phyloP scores from a whole-genome alignment of 306 rosid genomes.

The Citrullus mucosospermus region DNA sequence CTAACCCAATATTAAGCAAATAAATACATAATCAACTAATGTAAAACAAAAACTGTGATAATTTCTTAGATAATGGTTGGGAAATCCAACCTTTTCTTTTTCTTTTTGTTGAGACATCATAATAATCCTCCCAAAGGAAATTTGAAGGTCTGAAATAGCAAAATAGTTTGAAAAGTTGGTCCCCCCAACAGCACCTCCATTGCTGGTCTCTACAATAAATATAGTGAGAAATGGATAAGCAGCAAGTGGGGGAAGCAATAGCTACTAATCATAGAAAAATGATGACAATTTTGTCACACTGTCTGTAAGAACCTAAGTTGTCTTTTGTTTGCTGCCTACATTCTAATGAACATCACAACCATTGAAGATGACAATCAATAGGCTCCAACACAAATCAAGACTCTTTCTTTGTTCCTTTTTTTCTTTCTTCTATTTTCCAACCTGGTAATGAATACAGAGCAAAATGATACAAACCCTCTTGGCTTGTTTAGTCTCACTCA shows the following conservation, averaged over 20 bases:
- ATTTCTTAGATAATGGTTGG: background rate
- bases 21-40: background rate
- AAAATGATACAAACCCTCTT: conserved; percentile 3
- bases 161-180: background rate
- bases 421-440: background rate
- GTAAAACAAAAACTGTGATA: background rate
- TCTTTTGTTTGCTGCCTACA: conserved; percentile 23
- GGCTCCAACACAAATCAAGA: conserved; percentile 19
- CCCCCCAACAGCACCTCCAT: conserved; percentile 5
- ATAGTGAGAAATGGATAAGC: background rate
- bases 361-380: conserved; percentile 14
- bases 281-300: conserved; percentile 53
- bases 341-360: conserved; percentile 15
- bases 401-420: background rate
- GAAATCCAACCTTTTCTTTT: background rate
- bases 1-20: background rate
- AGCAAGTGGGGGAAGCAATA: conserved; percentile 29
- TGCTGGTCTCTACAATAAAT: conserved; percentile 3
- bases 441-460: background rate
- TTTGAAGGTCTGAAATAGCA: background rate
- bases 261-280: conserved; percentile 61
- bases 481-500: conserved; percentile 40
- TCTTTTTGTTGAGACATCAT: background rate
- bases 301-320: conserved; percentile 25
- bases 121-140: background rate